Evolutionary conservation across 805 yeast genomes (phyloP).

Genomic region (Zygosaccharomyces bisporus): DNA sequence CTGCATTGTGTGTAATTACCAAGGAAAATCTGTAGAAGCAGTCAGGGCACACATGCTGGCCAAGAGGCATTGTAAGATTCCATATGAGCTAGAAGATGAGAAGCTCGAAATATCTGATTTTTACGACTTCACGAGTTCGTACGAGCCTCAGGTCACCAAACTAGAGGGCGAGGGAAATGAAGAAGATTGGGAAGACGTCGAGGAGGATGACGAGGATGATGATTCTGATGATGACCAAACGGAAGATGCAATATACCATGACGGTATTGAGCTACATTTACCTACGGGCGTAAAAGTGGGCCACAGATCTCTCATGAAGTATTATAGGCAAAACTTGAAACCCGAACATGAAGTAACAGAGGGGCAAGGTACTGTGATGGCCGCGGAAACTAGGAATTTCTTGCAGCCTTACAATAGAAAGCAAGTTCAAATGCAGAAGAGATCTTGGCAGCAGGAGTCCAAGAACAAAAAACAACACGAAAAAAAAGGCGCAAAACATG

Average conservation of each 20-base stretch:
- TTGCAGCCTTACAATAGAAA: constrained; percentile 42
- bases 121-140: constrained; percentile 82
- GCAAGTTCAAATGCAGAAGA: constrained; percentile 47
- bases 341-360: constrained; percentile 59
- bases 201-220: constrained; percentile 33
- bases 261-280: constrained; percentile 69
- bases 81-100: constrained; percentile 82
- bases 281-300: constrained; percentile 85
- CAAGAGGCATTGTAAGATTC: constrained; percentile 84
- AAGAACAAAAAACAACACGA: constrained; percentile 48
- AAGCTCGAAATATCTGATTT: constrained; percentile 85
- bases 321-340: constrained; percentile 68
- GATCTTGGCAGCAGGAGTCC: constrained; percentile 66
- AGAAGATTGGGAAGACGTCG: constrained; percentile 39
- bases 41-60: constrained; percentile 87
- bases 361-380: constrained; percentile 80
- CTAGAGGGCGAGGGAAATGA: constrained; percentile 29
- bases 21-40: constrained; percentile 80
- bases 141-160: constrained; percentile 31
- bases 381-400: constrained; percentile 69
- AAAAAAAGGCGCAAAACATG: constrained; percentile 65
- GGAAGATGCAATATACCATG: constrained; percentile 45
- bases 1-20: constrained; percentile 79
- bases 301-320: constrained; percentile 76
- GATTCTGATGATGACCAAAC: constrained; percentile 34